Evolutionary conservation across 805 yeast genomes (phyloP).

Genomic region (Teunomyces stri): DNA sequence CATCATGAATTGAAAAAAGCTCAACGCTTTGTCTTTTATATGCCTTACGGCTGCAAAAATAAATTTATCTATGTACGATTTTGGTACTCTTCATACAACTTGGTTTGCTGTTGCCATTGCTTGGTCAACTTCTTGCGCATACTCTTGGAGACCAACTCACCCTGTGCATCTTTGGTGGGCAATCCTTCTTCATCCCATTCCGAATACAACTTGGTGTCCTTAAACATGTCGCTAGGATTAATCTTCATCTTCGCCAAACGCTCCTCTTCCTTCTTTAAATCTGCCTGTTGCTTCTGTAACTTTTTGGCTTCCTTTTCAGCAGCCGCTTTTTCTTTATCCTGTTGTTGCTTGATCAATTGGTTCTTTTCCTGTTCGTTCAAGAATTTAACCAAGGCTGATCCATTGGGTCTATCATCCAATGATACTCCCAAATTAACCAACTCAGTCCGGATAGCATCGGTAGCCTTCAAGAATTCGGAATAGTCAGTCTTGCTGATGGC

Average conservation of each 20-base stretch:
- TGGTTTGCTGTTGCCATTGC: slow-evolving; percentile 75
- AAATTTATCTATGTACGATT: background rate
- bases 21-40: background rate
- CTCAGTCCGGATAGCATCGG: slow-evolving; percentile 73
- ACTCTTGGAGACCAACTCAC: slow-evolving; percentile 84
- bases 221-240: slow-evolving; percentile 73
- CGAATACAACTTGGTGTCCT: slow-evolving; percentile 49
- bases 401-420: slow-evolving; percentile 82
- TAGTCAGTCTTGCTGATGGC: slow-evolving; percentile 62
- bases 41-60: background rate
- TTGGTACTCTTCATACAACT: slow-evolving; percentile 67
- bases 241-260: slow-evolving; percentile 64
- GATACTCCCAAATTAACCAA: slow-evolving; percentile 75
- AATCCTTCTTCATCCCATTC: slow-evolving; percentile 86
- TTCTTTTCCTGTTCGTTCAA: slow-evolving; percentile 65
- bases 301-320: slow-evolving; percentile 59
- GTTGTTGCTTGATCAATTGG: slow-evolving; percentile 60
- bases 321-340: slow-evolving; percentile 54
- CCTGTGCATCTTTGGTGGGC: slow-evolving; percentile 72
- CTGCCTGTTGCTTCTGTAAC: slow-evolving; percentile 45
- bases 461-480: slow-evolving; percentile 57
- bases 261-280: slow-evolving; percentile 63
- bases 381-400: slow-evolving; percentile 82
- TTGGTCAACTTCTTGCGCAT: slow-evolving; percentile 79
- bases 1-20: background rate